Evolutionary conservation across 495 filamentous ascomycete genomes (phyloP).

Genomic region (Letharia columbiana): DNA sequence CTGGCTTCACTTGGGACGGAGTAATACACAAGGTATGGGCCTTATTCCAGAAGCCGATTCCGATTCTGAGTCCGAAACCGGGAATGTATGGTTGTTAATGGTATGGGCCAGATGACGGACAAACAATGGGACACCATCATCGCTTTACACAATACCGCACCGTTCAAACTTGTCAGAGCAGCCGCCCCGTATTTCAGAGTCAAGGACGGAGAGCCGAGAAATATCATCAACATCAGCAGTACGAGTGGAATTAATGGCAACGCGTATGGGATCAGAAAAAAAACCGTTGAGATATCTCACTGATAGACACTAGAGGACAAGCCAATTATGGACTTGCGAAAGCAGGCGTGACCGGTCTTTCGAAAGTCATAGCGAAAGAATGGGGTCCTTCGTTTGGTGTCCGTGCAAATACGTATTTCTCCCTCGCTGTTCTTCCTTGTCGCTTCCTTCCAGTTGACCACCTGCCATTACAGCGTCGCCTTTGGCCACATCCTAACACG

Average conservation of each 20-base stretch:
- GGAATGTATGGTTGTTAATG: neutral
- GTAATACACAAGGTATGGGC: conserved; percentile 44
- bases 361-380: conserved; percentile 84
- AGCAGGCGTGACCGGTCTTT: conserved; percentile 68
- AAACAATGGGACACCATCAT: conserved; percentile 87
- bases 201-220: conserved; percentile 67
- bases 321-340: conserved; percentile 79
- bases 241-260: conserved; percentile 78
- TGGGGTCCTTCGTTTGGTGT: conserved; percentile 83
- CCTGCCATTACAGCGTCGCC: conserved; percentile 39
- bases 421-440: neutral
- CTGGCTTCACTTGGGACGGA: conserved; percentile 82
- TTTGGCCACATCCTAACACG: conserved; percentile 74
- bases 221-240: conserved; percentile 72
- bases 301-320: conserved; percentile 47
- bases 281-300: neutral
- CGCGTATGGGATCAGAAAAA: conserved; percentile 35
- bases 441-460: neutral
- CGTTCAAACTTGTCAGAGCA: conserved; percentile 71
- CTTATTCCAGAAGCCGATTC: neutral
- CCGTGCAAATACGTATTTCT: conserved; percentile 55
- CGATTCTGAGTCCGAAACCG: neutral
- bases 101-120: conserved; percentile 57
- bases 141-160: conserved; percentile 68
- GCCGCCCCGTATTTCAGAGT: conserved; percentile 81